phyloP scores from a whole-genome alignment of 345 rosid species.

The Linum tenue region DNA sequence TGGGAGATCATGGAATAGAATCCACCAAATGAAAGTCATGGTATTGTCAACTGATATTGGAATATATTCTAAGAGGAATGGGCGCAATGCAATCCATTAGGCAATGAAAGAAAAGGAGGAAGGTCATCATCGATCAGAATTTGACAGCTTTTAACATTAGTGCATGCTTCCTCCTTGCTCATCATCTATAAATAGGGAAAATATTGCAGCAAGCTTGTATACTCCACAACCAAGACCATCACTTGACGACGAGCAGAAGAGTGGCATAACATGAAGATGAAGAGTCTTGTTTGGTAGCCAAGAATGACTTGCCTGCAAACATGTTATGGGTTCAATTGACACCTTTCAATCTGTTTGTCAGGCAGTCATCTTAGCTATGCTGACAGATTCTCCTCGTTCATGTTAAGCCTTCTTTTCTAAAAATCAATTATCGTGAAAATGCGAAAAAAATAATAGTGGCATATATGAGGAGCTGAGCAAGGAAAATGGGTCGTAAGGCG shows the following conservation, averaged over 20 bases:
- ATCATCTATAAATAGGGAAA: neutral
- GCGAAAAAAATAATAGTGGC: no score
- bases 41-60: neutral
- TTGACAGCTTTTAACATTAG: neutral
- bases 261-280: slow-evolving; percentile 6
- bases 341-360: neutral
- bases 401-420: neutral
- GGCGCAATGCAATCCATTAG: neutral
- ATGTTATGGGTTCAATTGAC: neutral
- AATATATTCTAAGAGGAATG: neutral
- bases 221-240: neutral
- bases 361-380: slow-evolving; percentile 8
- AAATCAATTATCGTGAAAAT: no score
- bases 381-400: neutral
- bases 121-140: neutral
- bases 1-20: no score
- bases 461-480: neutral
- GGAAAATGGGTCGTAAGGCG: neutral
- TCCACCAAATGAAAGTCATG: neutral
- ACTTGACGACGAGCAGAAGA: neutral
- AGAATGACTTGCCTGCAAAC: neutral
- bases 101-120: neutral
- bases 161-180: neutral
- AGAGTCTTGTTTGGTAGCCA: neutral
- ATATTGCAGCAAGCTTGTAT: neutral